Base-by-base conservation (phyloP, 2,329 filamentous ascomycete species). In the Xylaria digitata region DNA sequence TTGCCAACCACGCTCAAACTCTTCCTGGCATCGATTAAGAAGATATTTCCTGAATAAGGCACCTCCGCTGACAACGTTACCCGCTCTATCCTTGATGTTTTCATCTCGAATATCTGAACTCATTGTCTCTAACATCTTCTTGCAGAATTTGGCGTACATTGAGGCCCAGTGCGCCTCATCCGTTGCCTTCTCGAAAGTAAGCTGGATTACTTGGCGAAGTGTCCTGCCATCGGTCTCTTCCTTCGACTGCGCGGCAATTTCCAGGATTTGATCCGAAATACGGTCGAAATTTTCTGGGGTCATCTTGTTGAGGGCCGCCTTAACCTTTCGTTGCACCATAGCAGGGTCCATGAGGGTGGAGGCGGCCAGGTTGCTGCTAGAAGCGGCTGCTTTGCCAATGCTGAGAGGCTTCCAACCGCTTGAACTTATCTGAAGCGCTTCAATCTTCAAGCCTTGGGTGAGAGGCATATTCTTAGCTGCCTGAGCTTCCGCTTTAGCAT, bases 241-340 rank as follows among this genome's bases (percentile, higher is more conserved):
- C 86, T 97, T 97, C 61, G 95, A 98, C 79, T 99, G 96, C 23
- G 89, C 92, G 32, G 95, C 94, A 78, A 99, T 99, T 61, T 89
- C 86, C 34, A 99, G 87, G 69, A 99, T 97, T 80, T 97, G 94
- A 69, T 94, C 92, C 6, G 96, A 89, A 73, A 99, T 97, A 50
- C 56, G 76, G 54, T 78, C 76, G 49, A 99, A 99, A 78, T 98
- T 99, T 83, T 99, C 96, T 0, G 96, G 96, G 0, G 96, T 98
- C 96, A 99, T 98, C 91, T 99, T 99, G 89, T 99, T 99, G 75
- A 99, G 85, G 68, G 92, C 92, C 71, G 94, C 92, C 90, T 99
- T 99, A 79, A 99, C 96, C 90, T 99, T 99, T 74, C 95, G 91
- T 84, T 99, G 96, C 65, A 99, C 96, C 85, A 96, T 89, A 75